Conservation (phyloP, 805 yeast species). For the Kluyveromyces starmeri region DNA sequence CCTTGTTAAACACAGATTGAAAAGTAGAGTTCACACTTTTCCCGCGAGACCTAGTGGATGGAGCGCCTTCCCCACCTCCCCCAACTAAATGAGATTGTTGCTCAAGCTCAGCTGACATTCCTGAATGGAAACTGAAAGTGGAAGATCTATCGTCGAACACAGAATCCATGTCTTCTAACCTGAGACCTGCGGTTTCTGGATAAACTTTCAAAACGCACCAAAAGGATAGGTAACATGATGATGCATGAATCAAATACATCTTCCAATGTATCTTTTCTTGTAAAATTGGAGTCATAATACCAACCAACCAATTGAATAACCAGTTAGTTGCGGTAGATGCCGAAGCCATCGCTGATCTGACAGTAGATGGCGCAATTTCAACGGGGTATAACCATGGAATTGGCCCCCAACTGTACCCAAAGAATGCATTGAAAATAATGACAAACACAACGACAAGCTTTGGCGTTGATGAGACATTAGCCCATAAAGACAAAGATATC, state of each 20-base stretch:
- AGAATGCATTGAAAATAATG: slow-evolving; percentile 69
- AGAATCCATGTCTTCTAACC: slow-evolving; percentile 86
- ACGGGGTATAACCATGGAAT: slow-evolving; percentile 85
- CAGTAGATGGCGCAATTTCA: slow-evolving; percentile 76
- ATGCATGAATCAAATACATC: slow-evolving; percentile 73
- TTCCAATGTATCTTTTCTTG: slow-evolving; percentile 72
- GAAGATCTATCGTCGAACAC: slow-evolving; percentile 65
- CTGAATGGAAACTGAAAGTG: slow-evolving; percentile 26
- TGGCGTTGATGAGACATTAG: slow-evolving; percentile 49
- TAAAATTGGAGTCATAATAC: slow-evolving; percentile 82
- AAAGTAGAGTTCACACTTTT: slow-evolving; percentile 2
- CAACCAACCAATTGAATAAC: slow-evolving; percentile 87
- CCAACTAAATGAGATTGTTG: slow-evolving; percentile 8
- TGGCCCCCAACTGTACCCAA: slow-evolving; percentile 93
- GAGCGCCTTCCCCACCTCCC: neutral
- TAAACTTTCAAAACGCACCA: slow-evolving; percentile 61
- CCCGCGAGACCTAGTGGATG: neutral
- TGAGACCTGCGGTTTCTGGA: slow-evolving; percentile 87
- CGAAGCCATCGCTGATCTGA: slow-evolving; percentile 85
- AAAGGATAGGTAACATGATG: slow-evolving; percentile 66
- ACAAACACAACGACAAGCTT: slow-evolving; percentile 67
- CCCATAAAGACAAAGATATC: slow-evolving; percentile 53
- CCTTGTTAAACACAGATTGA: slow-evolving; percentile 10
- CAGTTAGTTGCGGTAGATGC: slow-evolving; percentile 87
- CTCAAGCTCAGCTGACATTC: slow-evolving; percentile 17